These are phyloP conservation scores for Tuber indicum DNA, from an alignment of 495 filamentous ascomycete species.

Conservation along the genomic window DNA sequence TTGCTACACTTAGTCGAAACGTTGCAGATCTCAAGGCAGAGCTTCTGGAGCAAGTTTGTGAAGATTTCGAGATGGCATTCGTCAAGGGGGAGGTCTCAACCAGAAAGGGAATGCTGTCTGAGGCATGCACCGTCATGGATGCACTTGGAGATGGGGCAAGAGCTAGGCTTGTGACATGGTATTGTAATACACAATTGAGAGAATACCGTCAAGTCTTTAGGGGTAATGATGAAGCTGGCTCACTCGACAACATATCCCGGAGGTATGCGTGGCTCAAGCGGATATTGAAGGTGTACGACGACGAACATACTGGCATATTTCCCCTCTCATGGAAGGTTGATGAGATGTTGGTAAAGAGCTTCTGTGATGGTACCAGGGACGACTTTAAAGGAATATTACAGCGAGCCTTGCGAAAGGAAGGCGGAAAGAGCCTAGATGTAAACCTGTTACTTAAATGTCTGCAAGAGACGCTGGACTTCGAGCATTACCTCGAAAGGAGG, in stretches of 20 bases:
- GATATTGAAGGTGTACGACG: constrained; percentile 92
- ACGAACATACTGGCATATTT: constrained; percentile 85
- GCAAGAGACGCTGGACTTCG: constrained; percentile 95
- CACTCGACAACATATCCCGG: constrained; percentile 90
- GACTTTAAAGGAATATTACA: constrained; percentile 92
- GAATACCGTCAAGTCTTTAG: constrained; percentile 91
- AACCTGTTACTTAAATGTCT: constrained; percentile 85
- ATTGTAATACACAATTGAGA: constrained; percentile 92
- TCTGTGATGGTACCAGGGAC: constrained; percentile 90
- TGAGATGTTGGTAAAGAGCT: constrained; percentile 83
- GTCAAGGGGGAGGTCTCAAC: constrained; percentile 76
- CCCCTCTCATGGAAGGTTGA: constrained; percentile 82
- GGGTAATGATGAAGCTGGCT: constrained; percentile 94
- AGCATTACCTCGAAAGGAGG: constrained; percentile 78
- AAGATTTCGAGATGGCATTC: constrained; percentile 94
- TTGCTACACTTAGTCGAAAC: constrained; percentile 84
- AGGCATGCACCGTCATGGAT: constrained; percentile 91
- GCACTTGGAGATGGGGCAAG: constrained; percentile 84
- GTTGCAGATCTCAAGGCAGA: constrained; percentile 93
- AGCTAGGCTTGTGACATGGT: constrained; percentile 83
- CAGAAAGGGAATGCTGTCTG: constrained; percentile 64
- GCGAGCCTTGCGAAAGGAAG: constrained; percentile 67
- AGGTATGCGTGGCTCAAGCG: constrained; percentile 94
- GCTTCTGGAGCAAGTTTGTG: constrained; percentile 90
- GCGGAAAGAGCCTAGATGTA: constrained; percentile 81